Evolutionary conservation across 495 filamentous ascomycete genomes (phyloP).

Genomic region (Aspergillus egyptiacus): DNA sequence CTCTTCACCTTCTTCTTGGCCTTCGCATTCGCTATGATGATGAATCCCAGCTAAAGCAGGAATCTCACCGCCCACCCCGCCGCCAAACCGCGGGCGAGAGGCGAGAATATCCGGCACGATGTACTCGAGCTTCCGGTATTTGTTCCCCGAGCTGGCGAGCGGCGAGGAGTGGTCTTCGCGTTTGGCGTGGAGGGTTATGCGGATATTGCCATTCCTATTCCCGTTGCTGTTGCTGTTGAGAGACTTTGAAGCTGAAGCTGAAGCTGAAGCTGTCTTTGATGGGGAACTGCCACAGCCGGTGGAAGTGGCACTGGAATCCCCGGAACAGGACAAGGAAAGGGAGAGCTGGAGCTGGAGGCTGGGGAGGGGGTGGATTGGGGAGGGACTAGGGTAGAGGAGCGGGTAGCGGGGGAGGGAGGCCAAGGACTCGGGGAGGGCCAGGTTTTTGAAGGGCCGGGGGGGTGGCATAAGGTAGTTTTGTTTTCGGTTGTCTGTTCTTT

Average conservation of each 20-base stretch:
- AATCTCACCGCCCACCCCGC: neutral
- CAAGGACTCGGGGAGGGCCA: constrained; percentile 23
- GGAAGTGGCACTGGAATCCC: too few relatives aligned
- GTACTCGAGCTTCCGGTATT: constrained; percentile 43
- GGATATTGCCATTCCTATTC: neutral
- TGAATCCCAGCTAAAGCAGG: neutral
- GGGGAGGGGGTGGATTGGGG: constrained; percentile 30
- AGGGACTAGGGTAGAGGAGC: constrained; percentile 29
- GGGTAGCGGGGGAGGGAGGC: constrained; percentile 27
- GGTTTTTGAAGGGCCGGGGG: too few relatives aligned
- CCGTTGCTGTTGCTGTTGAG: too few relatives aligned
- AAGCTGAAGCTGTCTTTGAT: constrained; percentile 1
- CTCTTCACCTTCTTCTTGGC: constrained; percentile 19
- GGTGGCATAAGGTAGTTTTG: too few relatives aligned
- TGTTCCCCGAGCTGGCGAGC: constrained; percentile 36
- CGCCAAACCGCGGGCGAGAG: neutral
- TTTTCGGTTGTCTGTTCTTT: too few relatives aligned
- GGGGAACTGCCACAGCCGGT: too few relatives aligned
- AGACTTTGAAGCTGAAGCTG: constrained; percentile 9
- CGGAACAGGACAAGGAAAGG: too few relatives aligned
- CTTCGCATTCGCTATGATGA: too few relatives aligned
- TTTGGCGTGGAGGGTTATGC: constrained; percentile 30
- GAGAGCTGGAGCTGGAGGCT: too few relatives aligned
- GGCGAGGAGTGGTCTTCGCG: constrained; percentile 38
- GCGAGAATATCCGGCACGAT: constrained; percentile 34